Conservation (phyloP, 2,329 filamentous ascomycete genomes). For the Chaetomiaceae sp. region DNA sequence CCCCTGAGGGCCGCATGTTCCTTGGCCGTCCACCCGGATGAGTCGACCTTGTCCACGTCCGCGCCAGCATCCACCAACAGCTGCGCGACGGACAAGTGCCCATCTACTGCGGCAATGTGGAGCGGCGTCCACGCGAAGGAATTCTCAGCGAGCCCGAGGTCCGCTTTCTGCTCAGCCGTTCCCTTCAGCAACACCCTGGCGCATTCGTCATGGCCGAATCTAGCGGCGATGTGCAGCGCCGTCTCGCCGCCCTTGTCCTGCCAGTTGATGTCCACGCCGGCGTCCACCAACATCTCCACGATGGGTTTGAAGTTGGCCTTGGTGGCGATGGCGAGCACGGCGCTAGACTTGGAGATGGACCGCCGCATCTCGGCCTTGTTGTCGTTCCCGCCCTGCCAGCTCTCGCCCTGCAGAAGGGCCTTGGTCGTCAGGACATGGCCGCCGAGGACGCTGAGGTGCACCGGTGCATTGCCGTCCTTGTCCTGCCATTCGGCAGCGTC, state of each 20-base stretch:
- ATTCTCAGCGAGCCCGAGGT: conserved; percentile 73
- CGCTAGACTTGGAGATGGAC: conserved; percentile 72
- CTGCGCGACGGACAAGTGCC: conserved; percentile 67
- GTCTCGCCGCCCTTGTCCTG: conserved; percentile 87
- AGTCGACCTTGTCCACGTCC: conserved; percentile 67
- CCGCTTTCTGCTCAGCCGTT: conserved; percentile 60
- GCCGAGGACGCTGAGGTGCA: conserved; percentile 87
- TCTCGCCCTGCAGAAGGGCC: conserved; percentile 72
- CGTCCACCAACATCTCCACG: conserved; percentile 79
- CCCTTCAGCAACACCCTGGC: conserved; percentile 69
- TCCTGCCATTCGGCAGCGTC: conserved; percentile 89
- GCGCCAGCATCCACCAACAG: conserved; percentile 73
- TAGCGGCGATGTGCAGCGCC: conserved; percentile 83
- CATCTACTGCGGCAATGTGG: conserved; percentile 87
- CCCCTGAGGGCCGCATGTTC: conserved; percentile 90
- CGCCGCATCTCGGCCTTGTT: conserved; percentile 60
- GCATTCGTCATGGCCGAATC: conserved; percentile 78
- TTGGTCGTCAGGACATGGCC: conserved; percentile 84
- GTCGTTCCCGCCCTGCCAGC: conserved; percentile 60
- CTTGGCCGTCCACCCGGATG: conserved; percentile 87
- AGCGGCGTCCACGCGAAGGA: conserved; percentile 94
- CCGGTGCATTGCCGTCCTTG: conserved; percentile 78
- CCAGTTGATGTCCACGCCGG: conserved; percentile 89
- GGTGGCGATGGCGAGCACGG: conserved; percentile 79
- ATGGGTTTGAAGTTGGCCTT: conserved; percentile 82